Conservation (phyloP, 805 yeast genomes). For the Metschnikowia koreensis region DNA sequence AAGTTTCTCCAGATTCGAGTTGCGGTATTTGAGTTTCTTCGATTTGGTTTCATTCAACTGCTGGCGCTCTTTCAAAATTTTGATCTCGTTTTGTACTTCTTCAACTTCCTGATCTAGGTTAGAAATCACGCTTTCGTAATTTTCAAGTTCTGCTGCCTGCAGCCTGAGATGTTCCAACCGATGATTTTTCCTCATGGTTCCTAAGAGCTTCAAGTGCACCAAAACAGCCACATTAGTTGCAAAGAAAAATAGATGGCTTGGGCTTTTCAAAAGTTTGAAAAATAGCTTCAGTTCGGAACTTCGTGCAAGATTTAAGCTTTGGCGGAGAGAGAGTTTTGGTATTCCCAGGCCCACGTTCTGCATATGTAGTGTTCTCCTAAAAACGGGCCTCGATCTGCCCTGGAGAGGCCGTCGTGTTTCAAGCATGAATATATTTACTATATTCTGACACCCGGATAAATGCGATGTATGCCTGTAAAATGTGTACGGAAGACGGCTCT, state of each 20-base stretch:
- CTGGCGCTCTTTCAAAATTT: slow-evolving; percentile 5
- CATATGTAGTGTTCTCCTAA: slow-evolving; percentile 10
- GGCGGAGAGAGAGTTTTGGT: slow-evolving; percentile 7
- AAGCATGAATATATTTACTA: background rate
- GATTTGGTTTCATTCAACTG: background rate
- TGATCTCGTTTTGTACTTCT: slow-evolving; percentile 11
- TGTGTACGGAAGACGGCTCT: no score
- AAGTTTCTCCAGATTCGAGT: background rate
- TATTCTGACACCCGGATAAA: no score
- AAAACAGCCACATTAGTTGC: slow-evolving; percentile 19
- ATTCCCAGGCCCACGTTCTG: slow-evolving; percentile 7
- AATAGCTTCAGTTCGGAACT: slow-evolving; percentile 14
- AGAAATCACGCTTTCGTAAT: slow-evolving; percentile 15
- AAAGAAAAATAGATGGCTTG: slow-evolving; percentile 18
- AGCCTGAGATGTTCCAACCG: slow-evolving; percentile 9
- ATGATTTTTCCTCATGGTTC: slow-evolving; percentile 10
- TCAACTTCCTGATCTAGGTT: slow-evolving; percentile 15
- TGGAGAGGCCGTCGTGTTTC: background rate
- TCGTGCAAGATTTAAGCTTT: slow-evolving; percentile 3
- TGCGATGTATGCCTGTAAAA: background rate
- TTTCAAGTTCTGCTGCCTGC: slow-evolving; percentile 15
- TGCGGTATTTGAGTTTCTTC: background rate
- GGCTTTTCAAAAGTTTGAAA: slow-evolving; percentile 15
- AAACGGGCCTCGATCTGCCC: background rate
- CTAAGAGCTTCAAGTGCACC: slow-evolving; percentile 15